A percentile compares a stretch with the other conserved stretches of the same genome.
Evolutionary conservation across 2,329 filamentous ascomycete genomes (phyloP).

Genomic region (Nemania serpens): DNA sequence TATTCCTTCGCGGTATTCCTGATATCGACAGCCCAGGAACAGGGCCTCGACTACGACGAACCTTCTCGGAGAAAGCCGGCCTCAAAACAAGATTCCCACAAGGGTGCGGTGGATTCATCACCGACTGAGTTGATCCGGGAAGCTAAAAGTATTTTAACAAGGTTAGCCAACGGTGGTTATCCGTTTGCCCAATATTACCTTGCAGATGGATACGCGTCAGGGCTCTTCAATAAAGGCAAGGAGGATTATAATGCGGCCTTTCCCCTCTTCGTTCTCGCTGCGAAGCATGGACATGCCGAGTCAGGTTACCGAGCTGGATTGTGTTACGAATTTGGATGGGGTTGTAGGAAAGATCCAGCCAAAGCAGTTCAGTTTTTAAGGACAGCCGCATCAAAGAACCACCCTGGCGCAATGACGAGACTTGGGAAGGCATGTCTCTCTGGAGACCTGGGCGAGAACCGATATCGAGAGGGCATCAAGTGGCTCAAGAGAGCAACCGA

Average conservation of each 20-base stretch:
- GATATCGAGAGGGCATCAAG: conserved; percentile 89
- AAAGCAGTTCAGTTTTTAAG: conserved; percentile 95
- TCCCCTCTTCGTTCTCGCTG: conserved; percentile 87
- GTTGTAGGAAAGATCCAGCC: conserved; percentile 82
- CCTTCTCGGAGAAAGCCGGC: conserved; percentile 51
- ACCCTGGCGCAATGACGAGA: conserved; percentile 92
- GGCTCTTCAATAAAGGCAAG: conserved; percentile 92
- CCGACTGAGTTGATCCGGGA: conserved; percentile 78
- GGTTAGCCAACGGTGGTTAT: conserved; percentile 83
- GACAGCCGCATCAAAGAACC: conserved; percentile 87
- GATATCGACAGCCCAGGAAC: conserved; percentile 84
- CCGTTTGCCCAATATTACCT: conserved; percentile 98
- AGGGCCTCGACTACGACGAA: conserved; percentile 61
- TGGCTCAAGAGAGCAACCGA: conserved; percentile 96
- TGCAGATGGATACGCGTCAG: conserved; percentile 90
- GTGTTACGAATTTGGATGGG: conserved; percentile 99
- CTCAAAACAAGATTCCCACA: conserved; percentile 46
- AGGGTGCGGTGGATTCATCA: conserved; percentile 48
- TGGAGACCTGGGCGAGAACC: conserved; percentile 84
- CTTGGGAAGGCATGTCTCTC: conserved; percentile 88
- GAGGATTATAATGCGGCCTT: conserved; percentile 92
- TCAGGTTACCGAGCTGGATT: conserved; percentile 91
- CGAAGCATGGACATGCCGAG: conserved; percentile 96
- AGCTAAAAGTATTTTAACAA: conserved; percentile 86
- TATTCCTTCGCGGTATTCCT: conserved; percentile 97